These are phyloP conservation scores for Vachellia collinsii DNA, from an alignment of 306 rosid species.

Conservation along the genomic window DNA sequence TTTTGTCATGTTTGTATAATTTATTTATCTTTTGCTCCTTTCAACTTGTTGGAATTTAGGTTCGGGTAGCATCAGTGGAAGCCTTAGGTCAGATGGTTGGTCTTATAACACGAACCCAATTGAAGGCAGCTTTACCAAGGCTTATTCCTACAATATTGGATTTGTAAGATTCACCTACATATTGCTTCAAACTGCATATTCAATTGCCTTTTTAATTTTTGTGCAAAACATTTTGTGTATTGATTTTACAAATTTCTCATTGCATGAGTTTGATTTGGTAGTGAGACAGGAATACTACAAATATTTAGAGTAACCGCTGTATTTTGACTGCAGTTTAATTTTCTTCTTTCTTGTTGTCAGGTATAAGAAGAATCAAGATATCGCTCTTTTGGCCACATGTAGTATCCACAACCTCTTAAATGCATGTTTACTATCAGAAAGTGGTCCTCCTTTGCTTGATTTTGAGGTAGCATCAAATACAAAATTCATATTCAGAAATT, in stretches of 20 bases:
- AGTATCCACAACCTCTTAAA: conserved; percentile 85
- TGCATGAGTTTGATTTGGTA: conserved; percentile 19
- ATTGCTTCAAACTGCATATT: conserved; percentile 29
- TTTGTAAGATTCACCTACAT: conserved; percentile 63
- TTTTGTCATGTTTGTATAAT: neutral
- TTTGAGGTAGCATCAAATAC: conserved; percentile 71
- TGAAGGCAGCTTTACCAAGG: conserved; percentile 89
- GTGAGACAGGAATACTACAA: conserved; percentile 18
- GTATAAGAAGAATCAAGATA: conserved; percentile 85
- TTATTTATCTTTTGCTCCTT: conserved; percentile 30
- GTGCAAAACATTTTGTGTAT: conserved; percentile 16
- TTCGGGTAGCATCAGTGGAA: conserved; percentile 80
- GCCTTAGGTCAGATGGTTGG: conserved; percentile 97
- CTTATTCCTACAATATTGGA: conserved; percentile 92
- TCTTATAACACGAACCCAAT: conserved; percentile 78
- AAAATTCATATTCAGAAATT: conserved; percentile 30
- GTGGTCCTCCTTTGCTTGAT: conserved; percentile 97
- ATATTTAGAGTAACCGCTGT: conserved; percentile 20
- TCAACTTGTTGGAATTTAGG: conserved; percentile 46
- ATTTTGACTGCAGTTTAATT: conserved; percentile 14
- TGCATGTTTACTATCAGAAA: conserved; percentile 80
- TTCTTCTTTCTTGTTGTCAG: conserved; percentile 52
- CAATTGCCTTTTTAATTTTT: conserved; percentile 25
- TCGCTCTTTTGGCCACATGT: conserved; percentile 78
- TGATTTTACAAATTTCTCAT: conserved; percentile 24